Base-by-base conservation (phyloP, 148 eudicot genomes). In the Selenicereus undatus region DNA sequence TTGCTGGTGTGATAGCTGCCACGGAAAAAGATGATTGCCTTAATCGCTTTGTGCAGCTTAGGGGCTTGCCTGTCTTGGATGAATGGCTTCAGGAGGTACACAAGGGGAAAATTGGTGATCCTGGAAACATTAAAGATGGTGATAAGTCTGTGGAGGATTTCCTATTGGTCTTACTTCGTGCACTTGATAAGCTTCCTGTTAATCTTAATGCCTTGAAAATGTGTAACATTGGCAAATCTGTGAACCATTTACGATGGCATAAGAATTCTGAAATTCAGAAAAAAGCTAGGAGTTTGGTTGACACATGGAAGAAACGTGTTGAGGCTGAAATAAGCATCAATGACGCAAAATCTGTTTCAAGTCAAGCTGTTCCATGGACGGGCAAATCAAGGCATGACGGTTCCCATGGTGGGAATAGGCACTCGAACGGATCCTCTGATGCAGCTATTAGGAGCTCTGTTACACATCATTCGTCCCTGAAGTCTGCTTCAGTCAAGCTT, bases 221-320 rank as follows among this genome's bases (percentile, higher is more conserved):
- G 83, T 92, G 99, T 87, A 91, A 97, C 83, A 87, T 94, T 82
- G 99, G 99, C 73, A 94, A 89, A 83, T 97, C 99, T 79, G 99
- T 97, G 81, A 97, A 97, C 82, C 91, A 88, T 81, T 84, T 97
- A 66, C 89, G 99, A 13, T 78, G 87, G 11, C 97, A 97, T 76
- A 94, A 87, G 79, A 97, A 94, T 71, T 75, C 87, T 3, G 99
- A 97, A 76, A 97, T 97, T 84, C 99, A 97, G 86, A 92, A 87
- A 89, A 97, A 94, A 86, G 92, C 99, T 10, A 87, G 95, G 84
- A 86, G 88, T 80, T 88, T 97, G 82, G 98, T 97, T 74, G 97
- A 93, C 85, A 94, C 92, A 54, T 97, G 99, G 99, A 97, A 97
- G 88, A 94, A 91, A 84, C 94, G 99, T 22, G 99, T 97, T 58